A percentile compares a stretch with the other conserved stretches of the same genome.
These are phyloP conservation scores for Zasmidium cellare DNA, from an alignment of 2,329 filamentous ascomycete species.

Conservation along the genomic window DNA sequence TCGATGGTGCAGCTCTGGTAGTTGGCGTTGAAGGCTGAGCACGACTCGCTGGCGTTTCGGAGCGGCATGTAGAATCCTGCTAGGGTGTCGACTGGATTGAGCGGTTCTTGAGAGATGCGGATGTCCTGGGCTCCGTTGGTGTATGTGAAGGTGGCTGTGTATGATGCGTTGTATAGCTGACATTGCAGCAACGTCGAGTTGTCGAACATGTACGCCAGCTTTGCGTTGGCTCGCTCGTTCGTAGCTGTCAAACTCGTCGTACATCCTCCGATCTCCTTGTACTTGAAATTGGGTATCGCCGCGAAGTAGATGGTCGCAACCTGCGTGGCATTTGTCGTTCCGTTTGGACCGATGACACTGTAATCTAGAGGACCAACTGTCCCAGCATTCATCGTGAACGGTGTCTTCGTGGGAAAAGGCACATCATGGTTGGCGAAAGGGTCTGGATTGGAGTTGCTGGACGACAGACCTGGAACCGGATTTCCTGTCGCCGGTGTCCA, in stretches of 20 bases:
- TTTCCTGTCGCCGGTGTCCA: slow-evolving; percentile 2
- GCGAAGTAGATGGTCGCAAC: slow-evolving; percentile 5
- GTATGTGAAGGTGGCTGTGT: neutral
- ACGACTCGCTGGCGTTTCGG: neutral
- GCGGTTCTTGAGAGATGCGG: neutral
- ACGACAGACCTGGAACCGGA: neutral
- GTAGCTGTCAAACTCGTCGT: neutral
- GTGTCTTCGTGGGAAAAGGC: neutral
- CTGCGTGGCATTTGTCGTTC: neutral
- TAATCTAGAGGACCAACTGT: slow-evolving; percentile 4
- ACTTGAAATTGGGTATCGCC: neutral
- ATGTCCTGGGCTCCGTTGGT: slow-evolving; percentile 1
- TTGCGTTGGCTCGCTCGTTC: neutral
- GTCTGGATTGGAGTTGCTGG: neutral
- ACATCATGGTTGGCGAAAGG: neutral
- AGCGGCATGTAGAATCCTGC: slow-evolving; percentile 3
- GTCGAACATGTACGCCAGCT: neutral
- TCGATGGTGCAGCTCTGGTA: neutral
- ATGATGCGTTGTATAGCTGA: slow-evolving; percentile 5
- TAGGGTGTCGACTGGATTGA: neutral
- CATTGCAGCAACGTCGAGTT: slow-evolving; percentile 2
- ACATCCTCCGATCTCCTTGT: neutral
- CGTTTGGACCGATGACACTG: neutral
- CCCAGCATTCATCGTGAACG: slow-evolving; percentile 1
- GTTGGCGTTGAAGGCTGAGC: neutral